phyloP scores from a whole-genome alignment of 805 yeast species.

The Spathaspora sp. region DNA sequence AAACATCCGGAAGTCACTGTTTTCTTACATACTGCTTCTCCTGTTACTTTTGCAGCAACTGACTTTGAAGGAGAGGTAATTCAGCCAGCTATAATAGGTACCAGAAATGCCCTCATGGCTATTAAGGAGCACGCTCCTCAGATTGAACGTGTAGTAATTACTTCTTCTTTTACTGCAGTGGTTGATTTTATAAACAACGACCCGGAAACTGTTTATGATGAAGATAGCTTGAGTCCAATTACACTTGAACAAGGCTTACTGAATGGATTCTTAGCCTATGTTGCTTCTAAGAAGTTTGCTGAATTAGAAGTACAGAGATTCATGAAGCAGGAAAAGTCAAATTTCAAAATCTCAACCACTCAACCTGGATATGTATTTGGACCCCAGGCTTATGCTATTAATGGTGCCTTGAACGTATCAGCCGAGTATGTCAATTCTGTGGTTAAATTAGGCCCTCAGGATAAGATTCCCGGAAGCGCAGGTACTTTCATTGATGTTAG shows the following conservation, averaged over 20 bases:
- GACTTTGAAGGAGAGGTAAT: no score
- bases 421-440: slow-evolving; percentile 19
- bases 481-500: no score
- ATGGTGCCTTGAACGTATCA: slow-evolving; percentile 28
- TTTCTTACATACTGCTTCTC: no score
- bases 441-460: no score
- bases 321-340: slow-evolving; percentile 16
- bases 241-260: slow-evolving; percentile 34
- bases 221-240: slow-evolving; percentile 31
- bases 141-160: no score
- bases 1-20: no score
- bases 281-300: slow-evolving; percentile 20
- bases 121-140: no score
- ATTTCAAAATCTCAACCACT: slow-evolving; percentile 14
- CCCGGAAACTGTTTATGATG: slow-evolving; percentile 12
- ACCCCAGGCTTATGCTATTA: slow-evolving; percentile 24
- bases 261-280: slow-evolving; percentile 25
- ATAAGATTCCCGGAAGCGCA: no score
- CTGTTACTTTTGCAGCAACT: no score
- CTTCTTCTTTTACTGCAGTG: slow-evolving; percentile 25
- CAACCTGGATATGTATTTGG: slow-evolving; percentile 22
- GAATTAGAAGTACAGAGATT: slow-evolving; percentile 28
- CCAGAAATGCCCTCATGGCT: no score
- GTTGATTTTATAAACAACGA: slow-evolving; percentile 8
- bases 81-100: no score